These are phyloP conservation scores for Hygrophorus pudorinus DNA, from an alignment of 768 basidiomycete species.

Conservation along the genomic window DNA sequence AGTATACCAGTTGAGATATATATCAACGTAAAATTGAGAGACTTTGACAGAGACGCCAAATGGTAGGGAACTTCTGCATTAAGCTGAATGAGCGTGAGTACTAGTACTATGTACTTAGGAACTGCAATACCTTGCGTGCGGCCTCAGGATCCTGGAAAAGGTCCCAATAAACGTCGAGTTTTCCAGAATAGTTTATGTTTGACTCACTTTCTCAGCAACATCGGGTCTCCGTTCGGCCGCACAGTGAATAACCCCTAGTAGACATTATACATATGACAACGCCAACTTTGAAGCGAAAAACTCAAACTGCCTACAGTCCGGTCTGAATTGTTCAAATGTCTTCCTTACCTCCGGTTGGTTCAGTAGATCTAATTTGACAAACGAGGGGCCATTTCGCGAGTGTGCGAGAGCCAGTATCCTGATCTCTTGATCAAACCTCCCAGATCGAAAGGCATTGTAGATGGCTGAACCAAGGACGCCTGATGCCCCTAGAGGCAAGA, in stretches of 20 bases:
- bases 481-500: slow-evolving; percentile 59
- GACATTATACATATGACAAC: neutral
- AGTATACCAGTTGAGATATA: slow-evolving; percentile 78
- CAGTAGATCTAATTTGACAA: slow-evolving; percentile 58
- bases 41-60: slow-evolving; percentile 57
- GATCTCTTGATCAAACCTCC: slow-evolving; percentile 13
- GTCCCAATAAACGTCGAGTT: neutral
- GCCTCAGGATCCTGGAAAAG: slow-evolving; percentile 54
- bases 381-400: slow-evolving; percentile 48
- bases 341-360: slow-evolving; percentile 39
- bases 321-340: slow-evolving; percentile 47
- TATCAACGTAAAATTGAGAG: slow-evolving; percentile 59
- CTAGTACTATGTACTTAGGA: neutral
- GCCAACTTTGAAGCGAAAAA: neutral
- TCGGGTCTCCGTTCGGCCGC: slow-evolving; percentile 93
- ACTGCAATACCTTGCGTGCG: slow-evolving; percentile 40
- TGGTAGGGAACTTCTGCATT: slow-evolving; percentile 69
- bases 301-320: slow-evolving; percentile 48
- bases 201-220: slow-evolving; percentile 75
- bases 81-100: slow-evolving; percentile 37
- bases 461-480: slow-evolving; percentile 85
- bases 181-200: neutral
- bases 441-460: slow-evolving; percentile 47
- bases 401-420: slow-evolving; percentile 64
- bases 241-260: slow-evolving; percentile 81